phyloP scores from a whole-genome alignment of 2,329 filamentous ascomycete species.

The Neonectria ditissima region DNA sequence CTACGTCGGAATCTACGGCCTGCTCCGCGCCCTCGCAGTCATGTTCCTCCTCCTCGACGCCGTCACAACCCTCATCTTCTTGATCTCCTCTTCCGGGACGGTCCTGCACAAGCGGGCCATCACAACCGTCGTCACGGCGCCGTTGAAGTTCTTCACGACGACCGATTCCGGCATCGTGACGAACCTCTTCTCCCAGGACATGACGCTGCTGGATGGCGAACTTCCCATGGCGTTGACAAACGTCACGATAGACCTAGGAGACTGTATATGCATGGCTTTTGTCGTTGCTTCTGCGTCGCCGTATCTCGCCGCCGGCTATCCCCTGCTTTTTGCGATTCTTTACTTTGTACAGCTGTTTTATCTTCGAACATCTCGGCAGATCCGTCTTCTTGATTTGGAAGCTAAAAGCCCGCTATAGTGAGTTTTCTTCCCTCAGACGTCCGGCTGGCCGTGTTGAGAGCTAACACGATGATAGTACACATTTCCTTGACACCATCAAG shows the following conservation, averaged over 20 bases:
- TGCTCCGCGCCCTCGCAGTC: conserved; percentile 36
- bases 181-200: conserved; percentile 61
- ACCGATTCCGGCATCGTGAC: conserved; percentile 57
- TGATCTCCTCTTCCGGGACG: conserved; percentile 47
- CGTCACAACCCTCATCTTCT: conserved; percentile 34
- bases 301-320: conserved; percentile 63
- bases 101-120: conserved; percentile 51
- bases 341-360: conserved; percentile 69
- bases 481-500: conserved; percentile 68
- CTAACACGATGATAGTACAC: conserved; percentile 46
- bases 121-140: conserved; percentile 51
- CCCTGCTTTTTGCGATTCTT: conserved; percentile 58
- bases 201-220: conserved; percentile 55
- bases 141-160: conserved; percentile 55
- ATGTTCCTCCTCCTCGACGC: conserved; percentile 37
- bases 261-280: conserved; percentile 56
- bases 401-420: conserved; percentile 63
- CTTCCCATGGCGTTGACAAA: conserved; percentile 52
- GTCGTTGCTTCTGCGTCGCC: conserved; percentile 58
- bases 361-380: conserved; percentile 69
- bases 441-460: too few species aligned
- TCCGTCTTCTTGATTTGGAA: conserved; percentile 71
- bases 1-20: conserved; percentile 49
- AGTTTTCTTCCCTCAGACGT: background rate
- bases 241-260: conserved; percentile 37